Base-by-base conservation (phyloP, 805 yeast species). In the Yarrowia divulgata region DNA sequence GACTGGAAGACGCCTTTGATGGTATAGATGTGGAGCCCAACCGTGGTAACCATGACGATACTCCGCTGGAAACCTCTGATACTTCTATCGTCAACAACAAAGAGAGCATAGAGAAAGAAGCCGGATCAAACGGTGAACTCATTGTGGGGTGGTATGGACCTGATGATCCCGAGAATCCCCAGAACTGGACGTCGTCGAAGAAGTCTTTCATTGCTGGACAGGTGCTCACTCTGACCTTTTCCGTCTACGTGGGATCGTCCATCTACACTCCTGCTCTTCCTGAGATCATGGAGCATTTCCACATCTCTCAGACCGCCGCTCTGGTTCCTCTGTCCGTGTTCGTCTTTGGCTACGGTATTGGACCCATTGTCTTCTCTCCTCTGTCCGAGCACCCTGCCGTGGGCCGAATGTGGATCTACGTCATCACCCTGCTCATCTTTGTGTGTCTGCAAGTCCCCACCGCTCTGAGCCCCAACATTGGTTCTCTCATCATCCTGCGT, bases 191-290 rank as follows among this genome's bases (percentile, higher is more conserved):
- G 1, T 19, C 50, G 9, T 7, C 23, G 2, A 46, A 46, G 16
- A 46, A 46, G 6, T 5, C 16, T 3, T 23, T 46, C 6, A 23
- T 46, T 19, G 50, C 50, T 9, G 32, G 32, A 14, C 50, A 46
- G 50, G 50, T 46, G 16, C 50, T 46, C 32, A 46, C 50, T 1
- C 32, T 46, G 9, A 46, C 50, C 32, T 46, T 46, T 13, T 46
- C 50, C 32, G 50, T 46, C 32, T 46, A 46, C 32, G 50, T 46
- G 8, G 50, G 50, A 5, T 46, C 50, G 50, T 46, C 50, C n/a
- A 46, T 46, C 34, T 46, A 46, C 16, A 46, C 50, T 46, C 50
- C 50, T 46, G 50, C 50, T 19, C 50, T 46, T 10, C 50, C 50
- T 12, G 50, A 46, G 23, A 46, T 46, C 50, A 46, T 46, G 50